Evolutionary conservation across 768 basidiomycete genomes (phyloP), one percentile per base, ranked within the genome.

Genomic region (Termitomyces sp.): DNA sequence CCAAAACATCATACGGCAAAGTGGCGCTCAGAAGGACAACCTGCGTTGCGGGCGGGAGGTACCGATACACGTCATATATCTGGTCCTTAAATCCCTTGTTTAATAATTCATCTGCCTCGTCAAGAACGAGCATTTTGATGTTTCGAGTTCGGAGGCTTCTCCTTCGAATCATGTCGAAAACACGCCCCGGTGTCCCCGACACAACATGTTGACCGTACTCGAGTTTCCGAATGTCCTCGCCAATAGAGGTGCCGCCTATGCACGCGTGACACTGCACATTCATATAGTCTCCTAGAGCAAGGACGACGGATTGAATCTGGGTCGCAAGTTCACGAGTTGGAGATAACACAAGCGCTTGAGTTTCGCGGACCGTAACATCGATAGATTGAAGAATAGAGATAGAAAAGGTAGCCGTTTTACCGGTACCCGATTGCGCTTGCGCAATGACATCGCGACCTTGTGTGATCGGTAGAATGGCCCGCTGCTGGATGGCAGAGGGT

Each of bases 41-140:
- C 73, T 98, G 96, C 5, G 94, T 98, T 51, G 93, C 93, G 27
- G 94, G 94, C 30, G 96, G 96, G 41, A 98, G 88, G 70, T 95
- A 95, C 61, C 94, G 90, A 73, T 97, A 98, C 59, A 98, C 91
- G 72, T 99, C 96, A 76, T 98, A 98, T 68, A 98, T 98, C 75
- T 98, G 94, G 71, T 99, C 95, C 74, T 94, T 96, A 86, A 99
- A 98, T 21, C 96, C 96, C 73, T 94, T 95, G 79, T 94, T 94
- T 60, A 98, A 81, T 56, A 99, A 77, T 70, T 98, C 95, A 70
- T 99, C 96, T 56, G 95, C 94, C 73, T 95, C 93, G 65, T 95
- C 94, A 9, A 95, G 84, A 54, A 94, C 84, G 46, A 96, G 82
- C 90, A 98, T 95, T 78, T 99, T 98, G 82, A 99, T 95, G 73